Conservation (phyloP, 2,329 filamentous ascomycete genomes). For the Verticillium isaacii region DNA sequence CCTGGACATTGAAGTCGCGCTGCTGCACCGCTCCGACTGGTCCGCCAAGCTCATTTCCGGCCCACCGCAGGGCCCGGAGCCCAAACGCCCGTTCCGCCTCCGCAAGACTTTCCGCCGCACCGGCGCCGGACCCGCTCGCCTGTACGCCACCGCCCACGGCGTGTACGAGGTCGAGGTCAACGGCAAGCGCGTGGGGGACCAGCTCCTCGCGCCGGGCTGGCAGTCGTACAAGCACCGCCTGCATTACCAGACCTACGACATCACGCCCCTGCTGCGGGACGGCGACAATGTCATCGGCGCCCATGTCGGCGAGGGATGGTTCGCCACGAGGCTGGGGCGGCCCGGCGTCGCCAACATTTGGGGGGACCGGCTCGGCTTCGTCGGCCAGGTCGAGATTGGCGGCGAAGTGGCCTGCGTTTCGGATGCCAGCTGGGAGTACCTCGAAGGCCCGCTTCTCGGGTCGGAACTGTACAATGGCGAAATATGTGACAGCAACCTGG, state of each 20-base stretch:
- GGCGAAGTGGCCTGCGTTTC: constrained; percentile 14
- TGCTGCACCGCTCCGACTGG: neutral
- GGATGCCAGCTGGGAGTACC: constrained; percentile 31
- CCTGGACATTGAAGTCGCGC: constrained; percentile 18
- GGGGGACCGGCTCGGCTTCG: constrained; percentile 1
- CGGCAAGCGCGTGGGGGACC: constrained; percentile 31
- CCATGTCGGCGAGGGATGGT: constrained; percentile 51
- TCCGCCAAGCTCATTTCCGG: neutral
- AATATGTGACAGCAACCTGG: constrained; percentile 34
- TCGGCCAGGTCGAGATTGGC: constrained; percentile 3
- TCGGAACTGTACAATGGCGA: constrained; percentile 51
- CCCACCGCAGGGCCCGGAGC: neutral
- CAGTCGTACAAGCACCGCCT: constrained; percentile 43
- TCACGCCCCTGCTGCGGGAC: constrained; percentile 31
- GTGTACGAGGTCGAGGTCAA: constrained; percentile 43
- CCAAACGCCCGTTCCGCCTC: constrained; percentile 26
- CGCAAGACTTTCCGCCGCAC: constrained; percentile 25
- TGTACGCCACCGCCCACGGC: constrained; percentile 42
- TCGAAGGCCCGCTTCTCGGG: constrained; percentile 23
- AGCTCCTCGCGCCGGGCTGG: constrained; percentile 45
- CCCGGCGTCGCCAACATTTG: constrained; percentile 2
- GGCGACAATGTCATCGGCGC: constrained; percentile 34
- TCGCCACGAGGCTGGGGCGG: constrained; percentile 30
- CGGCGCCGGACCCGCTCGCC: constrained; percentile 25
- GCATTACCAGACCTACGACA: constrained; percentile 48